Evolutionary conservation across 2,329 filamentous ascomycete species (phyloP), one percentile per base, ranked within the genome.

Genomic region (Lasiodiplodia hormozganensis): DNA sequence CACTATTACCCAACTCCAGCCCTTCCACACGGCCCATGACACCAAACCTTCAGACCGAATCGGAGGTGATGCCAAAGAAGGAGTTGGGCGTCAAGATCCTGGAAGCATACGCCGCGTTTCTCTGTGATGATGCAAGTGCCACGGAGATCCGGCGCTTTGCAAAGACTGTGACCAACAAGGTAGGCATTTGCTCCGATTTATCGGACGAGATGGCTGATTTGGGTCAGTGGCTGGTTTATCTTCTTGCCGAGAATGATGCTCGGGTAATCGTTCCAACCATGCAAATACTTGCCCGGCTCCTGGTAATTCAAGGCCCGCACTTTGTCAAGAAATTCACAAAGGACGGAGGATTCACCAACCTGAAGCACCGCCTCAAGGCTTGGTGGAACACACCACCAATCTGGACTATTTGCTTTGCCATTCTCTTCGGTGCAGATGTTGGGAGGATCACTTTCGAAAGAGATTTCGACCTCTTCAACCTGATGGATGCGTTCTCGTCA

Each of bases 121-220:
- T 97, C 11, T 97, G 94, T 74, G 89, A 92, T 70, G 88, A 88
- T 73, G 86, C 86, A 25, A 93, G 90, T 71, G 81, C 86, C 11
- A 83, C 83, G 16, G 89, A 91, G 70, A 91, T 97, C 68, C 89
- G 90, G 75, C 96, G 94, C 74, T 98, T 99, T 83, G 93, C 94
- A 5, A 92, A 91, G 75, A 96, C 95, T 1, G 95, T 99, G 10
- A 97, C 95, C 25, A 97, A 97, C 73, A 97, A 97, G 86, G 92
- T 93, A 83, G 75, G 84, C 79, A 70, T 52, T 23, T 25, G 31
- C 16, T 10, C 34, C 52, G 14, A 53, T 67, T 51, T 56, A 73
- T 72, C 76, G 83, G 76, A 80, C 51, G 65, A 62, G 66, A 58
- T 62, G 69, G 68, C 56, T 69, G 62, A 68, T 62, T 74, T 73